Base-by-base conservation (phyloP, 2,329 filamentous ascomycete species). In the Aulographum hederae region DNA sequence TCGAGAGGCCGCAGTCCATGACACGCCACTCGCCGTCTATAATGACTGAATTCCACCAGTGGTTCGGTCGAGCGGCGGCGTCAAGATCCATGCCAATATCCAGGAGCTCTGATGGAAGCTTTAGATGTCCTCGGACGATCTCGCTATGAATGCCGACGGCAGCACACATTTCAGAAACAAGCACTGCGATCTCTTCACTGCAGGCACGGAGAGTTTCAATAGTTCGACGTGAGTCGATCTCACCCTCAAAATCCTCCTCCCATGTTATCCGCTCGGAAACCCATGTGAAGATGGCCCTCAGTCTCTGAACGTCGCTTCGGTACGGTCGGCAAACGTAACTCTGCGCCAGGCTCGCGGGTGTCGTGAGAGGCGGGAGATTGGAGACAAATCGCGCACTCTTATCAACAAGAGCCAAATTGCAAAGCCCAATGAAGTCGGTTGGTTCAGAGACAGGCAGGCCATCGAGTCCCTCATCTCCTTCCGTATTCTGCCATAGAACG, bases 221-320 rank as follows among this genome's bases (percentile, higher is more conserved):
- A 4, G 93, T 80, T 29, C 80, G 71, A 33, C 78, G 69, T 2
- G 84, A 77, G 49, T 98, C 84, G 32, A 89, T 59, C 5, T 77
- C 66, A n/a, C 76, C 78, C 42, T 92, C 82, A 39, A 82, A 84
- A 40, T 92, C 84, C 44, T 94, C 86, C 48, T 98, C 89, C 89
- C 89, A 98, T 19, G 69, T 70, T 34, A 98, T 75, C 43, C 86
- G 84, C 50, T 98, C 89, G n/a, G 81, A 71, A 4, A 92, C 81
- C 86, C 86, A 98, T 2, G 80, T 94, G 46, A 95, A 98, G 38
- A 98, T 95, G 12, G 89, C 86, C 16, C 91, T 71, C 17, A 98
- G 57, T 21, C 85, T 71, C 51, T 98, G 89, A 1, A 94, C 81
- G 44, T 95, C 86, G 52, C 81, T 94, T 37, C 85, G 69, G 51